Conservation (phyloP, 441 rosid species). For the Sinapis alba region DNA sequence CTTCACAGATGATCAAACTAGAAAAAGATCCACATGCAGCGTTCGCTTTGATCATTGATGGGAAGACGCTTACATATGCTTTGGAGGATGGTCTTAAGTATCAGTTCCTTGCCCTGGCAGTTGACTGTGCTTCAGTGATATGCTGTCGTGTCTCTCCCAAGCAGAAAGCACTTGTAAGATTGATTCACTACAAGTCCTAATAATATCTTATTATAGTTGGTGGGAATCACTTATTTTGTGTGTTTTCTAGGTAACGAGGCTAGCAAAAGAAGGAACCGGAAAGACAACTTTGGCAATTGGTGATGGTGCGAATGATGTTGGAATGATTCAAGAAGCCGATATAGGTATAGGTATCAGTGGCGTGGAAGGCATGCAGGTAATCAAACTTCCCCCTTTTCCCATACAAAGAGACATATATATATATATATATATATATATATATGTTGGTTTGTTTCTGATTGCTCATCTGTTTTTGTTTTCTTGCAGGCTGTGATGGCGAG, state of each 20-base stretch:
- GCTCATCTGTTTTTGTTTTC: not conserved
- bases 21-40: conserved; percentile 97
- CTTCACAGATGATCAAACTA: conserved; percentile 84
- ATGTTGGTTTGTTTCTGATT: conserved; percentile 16
- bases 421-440: no score
- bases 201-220: not conserved
- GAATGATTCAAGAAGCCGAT: conserved; percentile 99
- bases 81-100: conserved; percentile 79
- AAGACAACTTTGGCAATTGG: conserved; percentile 62
- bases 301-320: conserved; percentile 97
- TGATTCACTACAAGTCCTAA: not conserved
- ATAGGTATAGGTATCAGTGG: conserved; percentile 98
- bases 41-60: conserved; percentile 92
- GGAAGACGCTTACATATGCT: conserved; percentile 78
- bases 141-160: conserved; percentile 99
- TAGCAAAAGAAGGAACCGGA: conserved; percentile 41
- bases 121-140: conserved; percentile 91
- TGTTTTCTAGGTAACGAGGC: conserved; percentile 37
- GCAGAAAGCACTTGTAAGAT: conserved; percentile 88
- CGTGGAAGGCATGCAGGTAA: conserved; percentile 98
- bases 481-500: conserved; percentile 99
- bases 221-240: conserved; percentile 8
- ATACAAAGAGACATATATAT: not conserved
- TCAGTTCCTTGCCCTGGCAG: conserved; percentile 84
- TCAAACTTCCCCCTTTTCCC: not conserved